Evolutionary conservation across 2,329 filamentous ascomycete species (phyloP).

Genomic region (Pseudogymnoascus sp.): DNA sequence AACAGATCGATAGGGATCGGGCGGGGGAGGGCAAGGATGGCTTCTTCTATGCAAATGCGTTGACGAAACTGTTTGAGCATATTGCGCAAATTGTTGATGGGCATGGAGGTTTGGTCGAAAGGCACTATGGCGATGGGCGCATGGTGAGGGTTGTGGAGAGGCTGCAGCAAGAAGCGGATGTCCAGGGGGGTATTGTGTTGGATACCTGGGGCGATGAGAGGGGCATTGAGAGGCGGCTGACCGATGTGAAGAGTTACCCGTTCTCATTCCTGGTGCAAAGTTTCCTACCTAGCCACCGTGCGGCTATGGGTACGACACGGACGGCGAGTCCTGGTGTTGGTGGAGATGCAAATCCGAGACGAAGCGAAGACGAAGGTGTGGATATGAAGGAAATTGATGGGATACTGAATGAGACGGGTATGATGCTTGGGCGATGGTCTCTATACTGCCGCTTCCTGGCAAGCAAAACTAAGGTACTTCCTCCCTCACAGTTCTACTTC

Average conservation of each 20-base stretch:
- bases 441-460: conserved; percentile 84
- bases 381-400: conserved; percentile 96
- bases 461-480: conserved; percentile 69
- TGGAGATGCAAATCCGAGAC: conserved; percentile 40
- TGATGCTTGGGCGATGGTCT: conserved; percentile 92
- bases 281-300: conserved; percentile 67
- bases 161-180: conserved; percentile 87
- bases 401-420: conserved; percentile 74
- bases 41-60: conserved; percentile 83
- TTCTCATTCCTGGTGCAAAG: conserved; percentile 96
- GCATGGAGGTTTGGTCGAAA: conserved; percentile 82
- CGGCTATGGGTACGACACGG: conserved; percentile 50
- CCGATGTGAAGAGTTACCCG: conserved; percentile 93
- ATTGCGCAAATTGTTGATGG: conserved; percentile 94
- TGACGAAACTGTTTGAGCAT: conserved; percentile 92
- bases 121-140: conserved; percentile 84
- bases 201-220: conserved; percentile 94
- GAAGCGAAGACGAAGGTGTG: conserved; percentile 81
- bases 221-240: conserved; percentile 73
- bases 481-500: conserved; percentile 15
- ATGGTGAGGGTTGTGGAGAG: conserved; percentile 93
- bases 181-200: conserved; percentile 90
- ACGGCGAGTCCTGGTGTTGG: conserved; percentile 68
- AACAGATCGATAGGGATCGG: conserved; percentile 24
- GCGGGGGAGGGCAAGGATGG: conserved; percentile 54